These are phyloP conservation scores for Aspergillus floridensis DNA, from an alignment of 2,329 filamentous ascomycete genomes.

Conservation along the genomic window DNA sequence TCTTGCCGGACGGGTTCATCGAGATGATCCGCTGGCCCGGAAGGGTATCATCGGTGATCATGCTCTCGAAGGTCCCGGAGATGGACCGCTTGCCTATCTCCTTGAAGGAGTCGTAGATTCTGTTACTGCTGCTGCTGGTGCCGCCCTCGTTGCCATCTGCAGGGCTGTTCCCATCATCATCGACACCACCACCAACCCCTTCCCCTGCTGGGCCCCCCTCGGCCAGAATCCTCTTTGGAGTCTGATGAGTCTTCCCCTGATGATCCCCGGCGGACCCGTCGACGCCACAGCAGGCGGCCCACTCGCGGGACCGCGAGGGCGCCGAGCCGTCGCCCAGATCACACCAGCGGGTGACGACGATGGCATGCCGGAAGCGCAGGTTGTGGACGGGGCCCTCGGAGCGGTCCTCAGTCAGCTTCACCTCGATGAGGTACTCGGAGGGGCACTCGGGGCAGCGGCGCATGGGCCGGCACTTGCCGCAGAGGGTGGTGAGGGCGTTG, in stretches of 20 bases:
- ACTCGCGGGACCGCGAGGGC: slow-evolving; percentile 50
- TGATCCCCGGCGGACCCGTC: slow-evolving; percentile 18
- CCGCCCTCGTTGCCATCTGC: too few species aligned
- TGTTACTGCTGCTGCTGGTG: too few species aligned
- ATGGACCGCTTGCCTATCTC: slow-evolving; percentile 55
- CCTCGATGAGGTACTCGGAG: slow-evolving; percentile 60
- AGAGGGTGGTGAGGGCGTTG: slow-evolving; percentile 51
- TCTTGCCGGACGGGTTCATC: slow-evolving; percentile 57
- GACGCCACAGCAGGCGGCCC: slow-evolving; percentile 55
- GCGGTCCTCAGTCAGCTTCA: slow-evolving; percentile 58
- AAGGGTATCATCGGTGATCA: slow-evolving; percentile 53
- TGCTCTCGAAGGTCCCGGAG: slow-evolving; percentile 59
- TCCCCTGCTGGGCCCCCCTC: too few species aligned
- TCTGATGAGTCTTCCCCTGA: too few species aligned
- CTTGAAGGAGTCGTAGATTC: slow-evolving; percentile 53
- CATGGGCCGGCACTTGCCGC: slow-evolving; percentile 57
- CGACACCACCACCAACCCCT: too few species aligned
- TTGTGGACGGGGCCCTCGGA: slow-evolving; percentile 36
- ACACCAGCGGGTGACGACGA: slow-evolving; percentile 61
- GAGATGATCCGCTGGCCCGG: slow-evolving; percentile 58
- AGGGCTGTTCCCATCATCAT: too few species aligned
- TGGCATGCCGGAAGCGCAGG: slow-evolving; percentile 55
- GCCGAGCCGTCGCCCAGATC: slow-evolving; percentile 57
- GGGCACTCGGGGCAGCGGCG: slow-evolving; percentile 61
- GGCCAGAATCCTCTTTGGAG: too few species aligned